Conservation (phyloP, 495 filamentous ascomycete genomes). For the Podospora conica region DNA sequence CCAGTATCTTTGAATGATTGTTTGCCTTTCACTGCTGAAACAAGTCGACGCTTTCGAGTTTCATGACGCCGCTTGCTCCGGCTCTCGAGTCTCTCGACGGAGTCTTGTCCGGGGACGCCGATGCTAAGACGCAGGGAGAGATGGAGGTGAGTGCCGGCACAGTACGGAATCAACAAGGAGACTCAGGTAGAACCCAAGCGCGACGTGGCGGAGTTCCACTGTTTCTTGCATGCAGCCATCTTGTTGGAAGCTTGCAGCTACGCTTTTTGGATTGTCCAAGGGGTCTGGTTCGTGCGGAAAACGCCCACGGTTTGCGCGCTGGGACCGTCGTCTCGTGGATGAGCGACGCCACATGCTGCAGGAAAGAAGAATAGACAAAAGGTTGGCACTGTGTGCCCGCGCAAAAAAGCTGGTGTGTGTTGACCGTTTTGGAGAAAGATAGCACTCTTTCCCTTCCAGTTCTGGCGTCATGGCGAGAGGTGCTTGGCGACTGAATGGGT, state of each 20-base stretch:
- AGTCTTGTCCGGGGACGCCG: background rate
- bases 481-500: background rate
- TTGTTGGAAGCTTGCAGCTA: background rate
- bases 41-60: background rate
- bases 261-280: background rate
- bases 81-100: background rate
- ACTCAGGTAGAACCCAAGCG: background rate
- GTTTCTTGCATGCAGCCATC: background rate
- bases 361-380: background rate
- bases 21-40: background rate
- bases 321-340: background rate
- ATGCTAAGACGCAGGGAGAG: background rate
- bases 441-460: background rate
- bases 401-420: background rate
- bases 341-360: background rate
- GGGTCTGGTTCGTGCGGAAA: background rate
- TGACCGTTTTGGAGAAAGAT: background rate
- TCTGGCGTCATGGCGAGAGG: background rate
- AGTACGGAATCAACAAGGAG: too few species aligned
- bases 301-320: background rate
- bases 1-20: background rate
- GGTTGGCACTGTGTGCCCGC: background rate
- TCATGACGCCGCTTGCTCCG: too few species aligned
- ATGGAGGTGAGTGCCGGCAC: background rate
- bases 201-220: background rate